phyloP scores from a whole-genome alignment of 345 rosid species.

The Corymbia maculata region DNA sequence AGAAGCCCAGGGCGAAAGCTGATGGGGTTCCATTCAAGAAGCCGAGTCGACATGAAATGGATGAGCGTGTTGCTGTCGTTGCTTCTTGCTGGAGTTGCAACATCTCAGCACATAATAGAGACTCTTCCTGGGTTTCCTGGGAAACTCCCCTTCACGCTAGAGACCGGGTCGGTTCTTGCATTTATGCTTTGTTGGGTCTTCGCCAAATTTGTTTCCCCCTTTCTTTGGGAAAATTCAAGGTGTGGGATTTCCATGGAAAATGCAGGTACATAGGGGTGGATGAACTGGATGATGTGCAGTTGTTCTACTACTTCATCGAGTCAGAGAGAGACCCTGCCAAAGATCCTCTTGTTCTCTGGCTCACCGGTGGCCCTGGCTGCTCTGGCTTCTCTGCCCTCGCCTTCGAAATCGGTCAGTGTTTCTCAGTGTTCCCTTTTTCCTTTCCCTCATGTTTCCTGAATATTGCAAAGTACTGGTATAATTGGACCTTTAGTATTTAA shows the following conservation, averaged over 20 bases:
- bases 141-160: slow-evolving; percentile 8
- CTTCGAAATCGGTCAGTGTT: slow-evolving; percentile 26
- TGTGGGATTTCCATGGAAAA: not conserved
- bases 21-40: not conserved
- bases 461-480: not conserved
- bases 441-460: not conserved
- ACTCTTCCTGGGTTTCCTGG: slow-evolving; percentile 9
- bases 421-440: not conserved
- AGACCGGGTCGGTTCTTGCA: slow-evolving; percentile 14
- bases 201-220: not conserved
- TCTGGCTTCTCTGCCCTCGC: slow-evolving; percentile 31
- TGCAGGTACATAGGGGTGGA: slow-evolving; percentile 23
- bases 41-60: not conserved
- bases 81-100: not conserved
- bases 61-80: not conserved
- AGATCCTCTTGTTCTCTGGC: slow-evolving; percentile 33
- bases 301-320: slow-evolving; percentile 29
- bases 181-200: not conserved
- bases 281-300: slow-evolving; percentile 18
- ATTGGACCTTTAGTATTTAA: not conserved
- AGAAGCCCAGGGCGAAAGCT: not conserved
- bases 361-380: slow-evolving; percentile 34
- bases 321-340: slow-evolving; percentile 21
- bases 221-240: not conserved
- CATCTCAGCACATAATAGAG: not conserved